Conservation (phyloP, 2,329 filamentous ascomycete species). For the Orbilia oligospora region DNA sequence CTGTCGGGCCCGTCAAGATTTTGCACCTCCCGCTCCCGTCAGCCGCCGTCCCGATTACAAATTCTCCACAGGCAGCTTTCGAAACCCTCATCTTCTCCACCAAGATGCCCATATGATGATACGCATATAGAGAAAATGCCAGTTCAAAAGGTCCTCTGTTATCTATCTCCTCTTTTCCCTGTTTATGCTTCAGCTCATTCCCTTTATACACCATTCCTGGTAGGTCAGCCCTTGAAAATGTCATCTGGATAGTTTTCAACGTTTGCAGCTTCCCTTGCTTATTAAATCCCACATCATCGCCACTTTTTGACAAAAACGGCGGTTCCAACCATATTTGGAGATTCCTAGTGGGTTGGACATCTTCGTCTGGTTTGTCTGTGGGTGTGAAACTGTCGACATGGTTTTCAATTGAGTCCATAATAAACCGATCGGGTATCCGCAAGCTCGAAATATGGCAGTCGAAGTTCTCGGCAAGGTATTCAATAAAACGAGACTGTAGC, state of each 20-base stretch:
- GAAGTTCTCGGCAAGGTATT: constrained; percentile 47
- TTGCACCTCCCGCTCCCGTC: constrained; percentile 57
- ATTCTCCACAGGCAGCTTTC: constrained; percentile 45
- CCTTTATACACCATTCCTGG: constrained; percentile 54
- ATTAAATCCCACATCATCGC: background rate
- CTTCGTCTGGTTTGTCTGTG: background rate
- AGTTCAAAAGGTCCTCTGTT: constrained; percentile 51
- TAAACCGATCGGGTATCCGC: constrained; percentile 38
- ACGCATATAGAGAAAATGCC: constrained; percentile 50
- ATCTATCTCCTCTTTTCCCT: constrained; percentile 13
- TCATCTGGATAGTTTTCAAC: constrained; percentile 46
- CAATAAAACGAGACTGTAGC: constrained; percentile 42
- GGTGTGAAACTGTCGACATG: constrained; percentile 26
- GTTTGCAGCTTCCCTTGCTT: constrained; percentile 48
- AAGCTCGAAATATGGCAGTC: constrained; percentile 51
- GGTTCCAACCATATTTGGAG: constrained; percentile 53
- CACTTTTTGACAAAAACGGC: constrained; percentile 15
- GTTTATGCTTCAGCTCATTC: constrained; percentile 28
- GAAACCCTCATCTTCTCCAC: constrained; percentile 48
- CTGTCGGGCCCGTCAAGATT: constrained; percentile 11
- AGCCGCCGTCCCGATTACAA: constrained; percentile 25
- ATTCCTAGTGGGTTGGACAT: constrained; percentile 43
- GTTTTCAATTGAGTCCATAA: constrained; percentile 37
- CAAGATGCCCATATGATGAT: constrained; percentile 53
- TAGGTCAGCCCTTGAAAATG: constrained; percentile 42